Evolutionary conservation across 2,329 filamentous ascomycete genomes (phyloP).

Genomic region (Aciculosporium take): DNA sequence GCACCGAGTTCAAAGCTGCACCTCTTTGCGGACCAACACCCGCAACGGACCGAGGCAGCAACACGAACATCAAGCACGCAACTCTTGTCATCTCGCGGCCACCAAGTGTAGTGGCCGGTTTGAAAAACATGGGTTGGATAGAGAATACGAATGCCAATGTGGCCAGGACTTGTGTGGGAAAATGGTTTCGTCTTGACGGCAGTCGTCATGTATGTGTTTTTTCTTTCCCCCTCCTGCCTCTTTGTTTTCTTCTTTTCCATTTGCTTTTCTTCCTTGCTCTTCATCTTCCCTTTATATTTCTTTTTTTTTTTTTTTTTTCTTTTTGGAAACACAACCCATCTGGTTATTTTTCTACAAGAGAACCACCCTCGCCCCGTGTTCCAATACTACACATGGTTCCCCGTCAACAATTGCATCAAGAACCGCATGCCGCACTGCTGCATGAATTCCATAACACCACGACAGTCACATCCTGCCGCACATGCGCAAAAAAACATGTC

Average conservation of each 20-base stretch:
- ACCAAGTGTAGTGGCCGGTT: background rate
- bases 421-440: background rate
- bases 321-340: no score
- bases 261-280: no score
- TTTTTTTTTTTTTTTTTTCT: background rate
- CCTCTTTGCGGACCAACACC: background rate
- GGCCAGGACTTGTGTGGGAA: constrained; percentile 50
- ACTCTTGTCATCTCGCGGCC: background rate
- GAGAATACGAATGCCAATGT: constrained; percentile 40
- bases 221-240: background rate
- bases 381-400: background rate
- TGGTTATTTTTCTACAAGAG: background rate
- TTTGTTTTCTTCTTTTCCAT: background rate
- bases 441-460: background rate
- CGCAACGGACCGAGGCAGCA: background rate
- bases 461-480: background rate
- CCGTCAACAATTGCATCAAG: background rate
- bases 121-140: constrained; percentile 33
- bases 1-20: background rate
- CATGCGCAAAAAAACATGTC: background rate
- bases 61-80: background rate
- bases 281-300: background rate
- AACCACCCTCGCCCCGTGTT: background rate
- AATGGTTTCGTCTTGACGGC: constrained; percentile 68
- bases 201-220: constrained; percentile 59